These are phyloP conservation scores for Albizia julibrissin DNA, from an alignment of 306 rosid genomes.

Conservation along the genomic window DNA sequence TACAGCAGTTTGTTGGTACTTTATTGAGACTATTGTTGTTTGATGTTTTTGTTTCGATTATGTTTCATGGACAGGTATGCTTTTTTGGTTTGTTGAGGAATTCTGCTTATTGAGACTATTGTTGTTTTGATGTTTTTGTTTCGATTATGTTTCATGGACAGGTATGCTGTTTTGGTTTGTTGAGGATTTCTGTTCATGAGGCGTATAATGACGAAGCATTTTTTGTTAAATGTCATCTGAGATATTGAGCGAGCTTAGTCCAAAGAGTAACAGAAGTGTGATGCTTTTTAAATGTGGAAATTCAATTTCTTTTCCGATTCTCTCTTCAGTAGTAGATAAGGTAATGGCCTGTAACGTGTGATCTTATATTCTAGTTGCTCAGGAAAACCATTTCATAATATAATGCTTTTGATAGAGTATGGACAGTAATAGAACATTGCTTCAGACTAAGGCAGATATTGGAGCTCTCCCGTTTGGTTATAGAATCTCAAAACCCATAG, in stretches of 20 bases:
- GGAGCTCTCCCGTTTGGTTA: slow-evolving; percentile 19
- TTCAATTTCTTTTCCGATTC: slow-evolving; percentile 11
- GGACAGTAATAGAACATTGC: not conserved
- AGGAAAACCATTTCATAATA: not conserved
- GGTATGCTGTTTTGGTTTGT: not conserved
- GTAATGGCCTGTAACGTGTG: slow-evolving; percentile 20
- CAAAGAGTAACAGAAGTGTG: slow-evolving; percentile 7
- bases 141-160: not conserved
- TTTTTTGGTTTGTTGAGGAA: not conserved
- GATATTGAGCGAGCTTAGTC: not conserved
- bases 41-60: not conserved
- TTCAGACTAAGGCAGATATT: slow-evolving; percentile 24
- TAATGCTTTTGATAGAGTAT: slow-evolving; percentile 3
- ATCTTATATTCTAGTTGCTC: not conserved
- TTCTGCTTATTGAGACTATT: not conserved
- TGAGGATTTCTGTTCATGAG: not conserved
- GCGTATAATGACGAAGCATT: not conserved
- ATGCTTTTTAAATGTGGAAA: slow-evolving; percentile 23
- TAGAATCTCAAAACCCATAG: slow-evolving; percentile 21
- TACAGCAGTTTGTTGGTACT: not conserved
- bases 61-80: not conserved
- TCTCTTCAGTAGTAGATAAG: slow-evolving; percentile 27
- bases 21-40: not conserved
- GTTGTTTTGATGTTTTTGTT: not conserved
- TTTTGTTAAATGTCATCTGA: not conserved